A percentile compares a stretch with the other conserved stretches of the same genome.
These are phyloP conservation scores for Ophiostoma sp. DNA, from an alignment of 2,329 filamentous ascomycete species.

Conservation along the genomic window DNA sequence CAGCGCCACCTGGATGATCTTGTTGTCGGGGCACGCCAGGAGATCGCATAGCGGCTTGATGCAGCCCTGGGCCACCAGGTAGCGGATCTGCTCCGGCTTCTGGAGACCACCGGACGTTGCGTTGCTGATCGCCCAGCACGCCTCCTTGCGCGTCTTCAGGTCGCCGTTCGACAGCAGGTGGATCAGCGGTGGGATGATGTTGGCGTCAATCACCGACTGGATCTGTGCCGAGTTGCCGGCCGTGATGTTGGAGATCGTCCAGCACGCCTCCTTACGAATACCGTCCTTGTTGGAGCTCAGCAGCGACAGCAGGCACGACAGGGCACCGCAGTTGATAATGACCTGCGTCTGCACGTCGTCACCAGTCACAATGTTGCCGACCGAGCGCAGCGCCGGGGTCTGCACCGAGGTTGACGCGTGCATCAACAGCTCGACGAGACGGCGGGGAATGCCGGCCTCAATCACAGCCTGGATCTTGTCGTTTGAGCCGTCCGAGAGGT, in stretches of 20 bases:
- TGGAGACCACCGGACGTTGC: conserved; percentile 96
- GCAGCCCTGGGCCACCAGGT: conserved; percentile 88
- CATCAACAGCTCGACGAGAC: conserved; percentile 95
- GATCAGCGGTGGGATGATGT: conserved; percentile 94
- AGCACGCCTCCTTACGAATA: conserved; percentile 98
- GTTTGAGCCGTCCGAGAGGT: conserved; percentile 95
- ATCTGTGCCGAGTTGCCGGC: conserved; percentile 98
- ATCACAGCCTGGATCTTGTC: conserved; percentile 99
- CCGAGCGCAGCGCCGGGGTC: conserved; percentile 92
- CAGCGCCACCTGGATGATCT: conserved; percentile 98
- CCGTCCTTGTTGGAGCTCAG: conserved; percentile 97
- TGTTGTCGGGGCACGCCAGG: conserved; percentile 95
- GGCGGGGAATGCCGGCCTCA: conserved; percentile 93
- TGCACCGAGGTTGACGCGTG: conserved; percentile 98
- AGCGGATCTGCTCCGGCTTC: conserved; percentile 98
- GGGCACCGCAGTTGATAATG: conserved; percentile 96
- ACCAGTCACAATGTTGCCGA: conserved; percentile 97
- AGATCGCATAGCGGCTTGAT: conserved; percentile 97
- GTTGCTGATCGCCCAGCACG: conserved; percentile 99
- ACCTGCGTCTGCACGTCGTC: conserved; percentile 99
- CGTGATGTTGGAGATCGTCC: conserved; percentile 99
- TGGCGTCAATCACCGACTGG: conserved; percentile 92
- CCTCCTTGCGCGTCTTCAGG: conserved; percentile 98
- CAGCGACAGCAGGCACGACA: conserved; percentile 88
- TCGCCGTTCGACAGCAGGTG: conserved; percentile 95